Evolutionary conservation across 2,329 filamentous ascomycete genomes (phyloP).

Genomic region (Exophiala sp.): DNA sequence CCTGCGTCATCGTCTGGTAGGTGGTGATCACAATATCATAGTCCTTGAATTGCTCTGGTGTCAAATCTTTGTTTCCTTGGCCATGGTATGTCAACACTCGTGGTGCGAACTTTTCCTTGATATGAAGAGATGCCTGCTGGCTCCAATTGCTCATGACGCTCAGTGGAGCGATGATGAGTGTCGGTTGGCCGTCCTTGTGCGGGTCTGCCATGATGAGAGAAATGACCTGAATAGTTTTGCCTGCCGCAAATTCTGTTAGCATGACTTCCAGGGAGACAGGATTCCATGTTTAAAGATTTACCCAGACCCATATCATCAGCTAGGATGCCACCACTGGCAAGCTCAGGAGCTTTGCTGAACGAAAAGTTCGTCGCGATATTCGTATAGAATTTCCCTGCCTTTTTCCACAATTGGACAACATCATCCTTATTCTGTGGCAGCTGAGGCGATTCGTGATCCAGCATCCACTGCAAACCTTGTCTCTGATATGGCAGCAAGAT

Average conservation of each 20-base stretch:
- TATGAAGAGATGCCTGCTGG: slow-evolving; percentile 71
- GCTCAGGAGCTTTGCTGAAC: slow-evolving; percentile 53
- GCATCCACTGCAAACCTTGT: slow-evolving; percentile 78
- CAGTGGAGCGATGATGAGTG: slow-evolving; percentile 76
- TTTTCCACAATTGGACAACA: slow-evolving; percentile 75
- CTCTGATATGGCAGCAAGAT: slow-evolving; percentile 74
- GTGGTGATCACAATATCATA: slow-evolving; percentile 80
- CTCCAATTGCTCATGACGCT: slow-evolving; percentile 91
- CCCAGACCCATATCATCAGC: slow-evolving; percentile 92
- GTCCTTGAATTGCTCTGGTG: slow-evolving; percentile 54
- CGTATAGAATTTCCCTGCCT: slow-evolving; percentile 49
- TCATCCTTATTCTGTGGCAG: slow-evolving; percentile 61
- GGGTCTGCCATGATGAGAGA: slow-evolving; percentile 66
- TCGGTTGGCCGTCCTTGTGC: slow-evolving; percentile 39
- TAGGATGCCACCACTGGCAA: slow-evolving; percentile 78
- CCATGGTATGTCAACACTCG: slow-evolving; percentile 74
- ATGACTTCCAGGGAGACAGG: not conserved
- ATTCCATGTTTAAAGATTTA: slow-evolving; percentile 47
- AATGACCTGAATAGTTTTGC: slow-evolving; percentile 72
- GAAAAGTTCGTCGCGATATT: slow-evolving; percentile 72
- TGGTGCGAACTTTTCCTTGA: slow-evolving; percentile 60
- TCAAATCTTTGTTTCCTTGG: slow-evolving; percentile 53
- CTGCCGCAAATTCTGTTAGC: slow-evolving; percentile 5
- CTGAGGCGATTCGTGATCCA: slow-evolving; percentile 67
- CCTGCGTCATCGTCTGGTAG: slow-evolving; percentile 70